Evolutionary conservation across 1,139 yeast species (phyloP).

Genomic region (Magnusiomyces paraingens): DNA sequence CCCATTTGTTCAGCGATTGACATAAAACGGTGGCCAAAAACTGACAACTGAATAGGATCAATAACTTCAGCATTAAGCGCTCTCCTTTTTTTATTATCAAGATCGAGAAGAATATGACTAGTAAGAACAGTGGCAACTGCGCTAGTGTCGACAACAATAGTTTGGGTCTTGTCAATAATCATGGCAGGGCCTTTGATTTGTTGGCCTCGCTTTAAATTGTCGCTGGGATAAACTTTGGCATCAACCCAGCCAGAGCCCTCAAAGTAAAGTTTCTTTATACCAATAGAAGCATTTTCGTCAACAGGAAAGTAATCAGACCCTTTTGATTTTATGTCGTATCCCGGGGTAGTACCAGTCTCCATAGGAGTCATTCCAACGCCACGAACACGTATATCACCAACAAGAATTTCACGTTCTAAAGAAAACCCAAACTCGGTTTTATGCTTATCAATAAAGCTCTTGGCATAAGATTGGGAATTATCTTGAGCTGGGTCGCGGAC

Average conservation of each 20-base stretch:
- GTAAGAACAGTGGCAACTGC: conserved; percentile 57
- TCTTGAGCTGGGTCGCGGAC: conserved; percentile 37
- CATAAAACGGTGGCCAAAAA: conserved; percentile 81
- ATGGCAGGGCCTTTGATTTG: conserved; percentile 70
- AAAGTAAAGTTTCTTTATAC: conserved; percentile 40
- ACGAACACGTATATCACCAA: conserved; percentile 77
- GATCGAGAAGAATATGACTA: conserved; percentile 50
- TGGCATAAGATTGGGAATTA: conserved; percentile 29
- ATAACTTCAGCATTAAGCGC: conserved; percentile 35
- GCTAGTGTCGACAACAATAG: conserved; percentile 70
- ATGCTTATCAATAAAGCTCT: conserved; percentile 46
- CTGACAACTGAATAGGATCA: conserved; percentile 68
- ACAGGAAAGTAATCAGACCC: conserved; percentile 9
- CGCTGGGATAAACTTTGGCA: conserved; percentile 48
- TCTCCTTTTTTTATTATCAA: conserved; percentile 22
- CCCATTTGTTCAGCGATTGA: conserved; percentile 91
- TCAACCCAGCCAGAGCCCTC: conserved; percentile 39
- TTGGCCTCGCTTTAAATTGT: conserved; percentile 47
- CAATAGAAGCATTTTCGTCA: conserved; percentile 18
- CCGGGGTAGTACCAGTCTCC: conserved; percentile 21
- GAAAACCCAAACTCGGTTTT: conserved; percentile 65
- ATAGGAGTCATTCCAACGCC: conserved; percentile 45
- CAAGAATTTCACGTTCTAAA: conserved; percentile 56
- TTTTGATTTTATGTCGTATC: conserved; percentile 14
- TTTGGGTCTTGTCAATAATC: conserved; percentile 80